Conservation (phyloP, 495 filamentous ascomycete species). For the Aspergillus funiculosus region DNA sequence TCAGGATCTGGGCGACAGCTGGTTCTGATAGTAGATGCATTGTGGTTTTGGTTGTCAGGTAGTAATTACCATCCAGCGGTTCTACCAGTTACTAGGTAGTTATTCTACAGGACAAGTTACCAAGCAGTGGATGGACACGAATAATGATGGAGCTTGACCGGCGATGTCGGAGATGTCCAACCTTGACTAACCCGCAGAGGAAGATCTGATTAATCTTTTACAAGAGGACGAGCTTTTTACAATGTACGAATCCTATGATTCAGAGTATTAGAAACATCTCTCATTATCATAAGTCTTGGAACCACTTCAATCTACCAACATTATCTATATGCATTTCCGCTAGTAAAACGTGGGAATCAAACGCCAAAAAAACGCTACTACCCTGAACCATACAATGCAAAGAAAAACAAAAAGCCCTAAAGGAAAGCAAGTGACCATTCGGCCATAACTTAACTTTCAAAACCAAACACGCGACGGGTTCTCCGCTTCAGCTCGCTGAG, state of each 20-base stretch:
- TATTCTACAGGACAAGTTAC: too few species aligned
- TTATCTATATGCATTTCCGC: constrained; percentile 25
- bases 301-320: constrained; percentile 23
- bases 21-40: constrained; percentile 45
- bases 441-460: constrained; percentile 20
- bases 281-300: constrained; percentile 19
- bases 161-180: constrained; percentile 15
- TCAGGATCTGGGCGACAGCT: constrained; percentile 33
- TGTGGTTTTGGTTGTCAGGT: constrained; percentile 10
- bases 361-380: background rate
- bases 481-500: constrained; percentile 62
- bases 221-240: too few species aligned
- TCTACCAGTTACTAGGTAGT: too few species aligned
- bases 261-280: constrained; percentile 9
- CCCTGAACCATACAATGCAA: background rate
- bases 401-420: constrained; percentile 6
- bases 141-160: too few species aligned
- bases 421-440: constrained; percentile 1
- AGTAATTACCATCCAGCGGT: background rate
- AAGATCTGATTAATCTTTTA: background rate
- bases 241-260: too few species aligned
- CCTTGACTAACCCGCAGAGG: background rate
- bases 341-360: constrained; percentile 9
- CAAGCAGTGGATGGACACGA: background rate
- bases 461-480: constrained; percentile 39